Base-by-base conservation (phyloP, 345 rosid genomes). In the Lagerstroemia speciosa region DNA sequence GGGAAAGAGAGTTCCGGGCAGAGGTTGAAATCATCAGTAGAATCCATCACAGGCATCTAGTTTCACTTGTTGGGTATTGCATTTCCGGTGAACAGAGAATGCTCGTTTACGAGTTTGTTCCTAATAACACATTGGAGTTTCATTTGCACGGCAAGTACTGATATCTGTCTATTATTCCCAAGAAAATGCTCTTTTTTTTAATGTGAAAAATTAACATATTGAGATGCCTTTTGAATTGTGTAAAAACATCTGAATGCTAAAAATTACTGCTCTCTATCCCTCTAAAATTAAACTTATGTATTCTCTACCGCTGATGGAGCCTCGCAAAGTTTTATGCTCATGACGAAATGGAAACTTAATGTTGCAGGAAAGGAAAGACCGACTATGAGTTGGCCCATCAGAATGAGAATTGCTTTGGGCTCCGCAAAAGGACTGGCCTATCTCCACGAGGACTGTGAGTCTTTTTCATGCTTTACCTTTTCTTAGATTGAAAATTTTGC, bases 341-440 rank as follows among this genome's bases (percentile, higher is more conserved):
- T 5, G n/a, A n/a, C 19, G 7, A 50, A 17, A 5, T 50, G 24
- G 68, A 63, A 34, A 65, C 36, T 37, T 67, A 30, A 53, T 27
- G 36, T 71, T 78, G 68, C 77, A 92, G 98, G 88, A 71, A 83
- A 88, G 76, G 90, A 74, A 8, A 75, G 89, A 70, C 84, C 84
- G 1, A 78, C 84, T 67, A 76, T 90, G 95, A 78, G 77, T 30
- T 92, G 95, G 93, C 65, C 81, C 22, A 82, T 67, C 20, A 88
- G 95, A 71, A 78, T 86, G 81, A 86, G 74, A 81, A 88, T 92
- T 75, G 95, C 95, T 32, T 62, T 88, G 62, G 98, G 94, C 52
- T 82, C 96, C n/a, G 96, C 96, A 9, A 88, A 77, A 84, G 98
- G 96, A 76, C 73, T 92, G 80, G 84, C 95, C 22, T 92, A 92